These are phyloP conservation scores for Neonothopanus nambi DNA, from an alignment of 1,284 basidiomycete species.

Conservation along the genomic window DNA sequence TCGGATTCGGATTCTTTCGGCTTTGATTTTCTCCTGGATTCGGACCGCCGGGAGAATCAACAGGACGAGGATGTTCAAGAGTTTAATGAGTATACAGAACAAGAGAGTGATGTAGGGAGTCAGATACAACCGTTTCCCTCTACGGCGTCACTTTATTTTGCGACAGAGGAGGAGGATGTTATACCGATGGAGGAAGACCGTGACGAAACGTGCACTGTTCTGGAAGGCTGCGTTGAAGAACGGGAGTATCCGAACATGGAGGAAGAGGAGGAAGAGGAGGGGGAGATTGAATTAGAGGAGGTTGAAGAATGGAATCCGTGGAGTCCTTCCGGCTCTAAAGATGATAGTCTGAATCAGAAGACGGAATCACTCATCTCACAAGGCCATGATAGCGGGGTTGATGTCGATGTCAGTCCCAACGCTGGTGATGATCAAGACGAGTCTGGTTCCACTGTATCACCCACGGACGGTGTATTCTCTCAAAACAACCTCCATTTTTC, in stretches of 20 bases:
- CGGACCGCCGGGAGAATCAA: neutral
- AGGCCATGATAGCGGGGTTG: neutral
- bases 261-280: neutral
- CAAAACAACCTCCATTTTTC: neutral
- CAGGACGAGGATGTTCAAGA: neutral
- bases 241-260: neutral
- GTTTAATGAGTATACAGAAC: neutral
- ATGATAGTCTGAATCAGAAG: neutral
- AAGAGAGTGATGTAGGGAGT: conserved; percentile 8
- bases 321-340: neutral
- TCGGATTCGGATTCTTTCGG: conserved; percentile 16
- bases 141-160: conserved; percentile 14
- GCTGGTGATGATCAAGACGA: neutral
- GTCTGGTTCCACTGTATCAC: neutral
- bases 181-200: neutral
- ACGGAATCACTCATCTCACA: neutral
- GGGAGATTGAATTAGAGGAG: neutral
- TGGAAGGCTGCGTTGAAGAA: neutral
- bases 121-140: conserved; percentile 20
- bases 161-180: neutral
- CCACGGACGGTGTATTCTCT: neutral
- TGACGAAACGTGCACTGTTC: neutral
- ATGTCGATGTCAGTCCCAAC: neutral
- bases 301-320: conserved; percentile 8
- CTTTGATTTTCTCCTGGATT: conserved; percentile 7